These are phyloP conservation scores for Claviceps sp. DNA, from an alignment of 2,329 filamentous ascomycete species.

Conservation along the genomic window DNA sequence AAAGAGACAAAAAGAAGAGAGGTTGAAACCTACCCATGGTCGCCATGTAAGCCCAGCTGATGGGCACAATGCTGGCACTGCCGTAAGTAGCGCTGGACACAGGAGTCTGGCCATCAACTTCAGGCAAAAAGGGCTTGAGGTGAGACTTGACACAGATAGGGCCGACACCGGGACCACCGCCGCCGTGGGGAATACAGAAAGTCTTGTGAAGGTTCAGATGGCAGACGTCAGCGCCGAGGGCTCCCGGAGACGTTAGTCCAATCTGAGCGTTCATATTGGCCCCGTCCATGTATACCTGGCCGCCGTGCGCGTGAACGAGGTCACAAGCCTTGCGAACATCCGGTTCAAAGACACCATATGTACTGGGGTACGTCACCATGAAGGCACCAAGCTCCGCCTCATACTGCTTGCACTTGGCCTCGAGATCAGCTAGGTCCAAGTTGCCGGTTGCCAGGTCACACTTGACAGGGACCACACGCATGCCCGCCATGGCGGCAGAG, in stretches of 20 bases:
- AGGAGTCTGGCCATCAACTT: conserved; percentile 31
- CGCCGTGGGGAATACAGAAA: conserved; percentile 95
- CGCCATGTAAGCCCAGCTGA: conserved; percentile 90
- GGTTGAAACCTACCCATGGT: conserved; percentile 59
- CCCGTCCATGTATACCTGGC: conserved; percentile 96
- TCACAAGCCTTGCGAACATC: conserved; percentile 74
- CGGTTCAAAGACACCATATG: conserved; percentile 90
- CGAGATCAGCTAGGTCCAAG: conserved; percentile 73
- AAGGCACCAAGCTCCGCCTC: conserved; percentile 76
- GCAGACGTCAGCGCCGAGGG: conserved; percentile 93
- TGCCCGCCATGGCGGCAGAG: conserved; percentile 88
- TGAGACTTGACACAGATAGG: conserved; percentile 85
- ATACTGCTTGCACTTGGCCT: conserved; percentile 81
- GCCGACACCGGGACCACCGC: conserved; percentile 84
- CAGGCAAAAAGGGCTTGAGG: conserved; percentile 54
- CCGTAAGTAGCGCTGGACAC: conserved; percentile 77
- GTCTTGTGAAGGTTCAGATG: conserved; percentile 98
- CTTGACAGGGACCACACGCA: conserved; percentile 87
- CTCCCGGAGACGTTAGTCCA: conserved; percentile 83
- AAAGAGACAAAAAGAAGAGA: not conserved
- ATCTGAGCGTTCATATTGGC: conserved; percentile 99
- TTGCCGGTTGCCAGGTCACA: conserved; percentile 81
- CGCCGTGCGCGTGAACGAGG: conserved; percentile 74
- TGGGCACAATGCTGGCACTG: conserved; percentile 82
- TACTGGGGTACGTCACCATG: conserved; percentile 95